Evolutionary conservation across 179 eudicot genomes (phyloP), one percentile per base, ranked within the genome.

Genomic region (Patellifolia procumbens): DNA sequence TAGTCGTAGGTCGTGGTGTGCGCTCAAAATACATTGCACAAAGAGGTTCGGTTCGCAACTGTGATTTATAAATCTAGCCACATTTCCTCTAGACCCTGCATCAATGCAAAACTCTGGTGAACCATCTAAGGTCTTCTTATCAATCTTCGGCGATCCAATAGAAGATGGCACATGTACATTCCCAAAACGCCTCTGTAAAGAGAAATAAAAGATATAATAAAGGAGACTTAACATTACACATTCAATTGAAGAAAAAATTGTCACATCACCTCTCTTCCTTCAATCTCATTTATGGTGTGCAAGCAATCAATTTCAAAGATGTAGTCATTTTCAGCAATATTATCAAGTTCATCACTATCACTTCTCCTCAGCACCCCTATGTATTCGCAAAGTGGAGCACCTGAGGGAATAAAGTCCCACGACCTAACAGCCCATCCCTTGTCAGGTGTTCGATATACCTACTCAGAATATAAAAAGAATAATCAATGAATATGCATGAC

Each of bases 11-110:
- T 91, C 92, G 78, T 90, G 92, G 72, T 91, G 91, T 4, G 74
- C 61, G 71, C 90, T 88, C 70, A 91, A 72, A 61, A 91, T 83
- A 78, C 96, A 89, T 68, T 91, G 97, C 48, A 91, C 91, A 72
- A 91, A 91, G 1, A 91, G 78, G 73, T 91, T 91, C 0, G 97
- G 97, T 24, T 90, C 87, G 65, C 97, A 91, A 74, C 97, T 91
- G 55, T 91, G 97, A 67, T 91, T 91, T 8, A 91, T 90, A 79
- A 83, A 91, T 70, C 97, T 78, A 3, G 97, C 85, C 46, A 91
- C 63, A 26, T 87, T 90, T 43, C 97, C 97, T 19, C 80, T 81
- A 15, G 80, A 60, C 37, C 78, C 87, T 31, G 91, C 97, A 79
- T 91, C 97, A 75, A 91, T 75, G 80, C 92, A 88, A 26, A 80